Percentiles rank a stretch among this genome's conserved stretches.
Conservation (phyloP, 2,329 filamentous ascomycete species). For the Penicillium oxalicum region DNA sequence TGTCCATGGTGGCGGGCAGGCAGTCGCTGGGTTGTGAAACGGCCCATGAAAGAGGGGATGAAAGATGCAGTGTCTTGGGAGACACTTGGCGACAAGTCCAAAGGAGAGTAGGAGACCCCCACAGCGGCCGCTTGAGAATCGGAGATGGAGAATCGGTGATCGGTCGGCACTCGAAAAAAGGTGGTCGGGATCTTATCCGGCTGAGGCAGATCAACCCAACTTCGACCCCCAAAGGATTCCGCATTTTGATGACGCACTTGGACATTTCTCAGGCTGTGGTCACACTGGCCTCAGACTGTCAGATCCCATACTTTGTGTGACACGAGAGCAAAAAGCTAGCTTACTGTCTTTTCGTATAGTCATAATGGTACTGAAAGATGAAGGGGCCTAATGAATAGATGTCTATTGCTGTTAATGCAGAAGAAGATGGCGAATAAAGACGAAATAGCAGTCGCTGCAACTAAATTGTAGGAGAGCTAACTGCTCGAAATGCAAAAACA, state of each 20-base stretch:
- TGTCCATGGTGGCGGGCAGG: constrained; percentile 31
- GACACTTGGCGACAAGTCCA: constrained; percentile 2
- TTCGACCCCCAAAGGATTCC: constrained; percentile 7
- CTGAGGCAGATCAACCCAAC: constrained; percentile 13
- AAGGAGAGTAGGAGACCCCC: constrained; percentile 4
- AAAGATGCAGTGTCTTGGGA: constrained; percentile 17
- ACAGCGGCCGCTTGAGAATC: constrained; percentile 6
- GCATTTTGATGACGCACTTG: constrained; percentile 17
- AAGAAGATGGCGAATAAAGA: too few species aligned
- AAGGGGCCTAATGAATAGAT: too few species aligned
- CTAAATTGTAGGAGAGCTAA: too few species aligned
- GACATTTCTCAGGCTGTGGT: too few species aligned
- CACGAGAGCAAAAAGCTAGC: too few species aligned
- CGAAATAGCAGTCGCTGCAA: too few species aligned
- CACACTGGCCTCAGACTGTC: too few species aligned
- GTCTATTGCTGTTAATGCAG: too few species aligned
- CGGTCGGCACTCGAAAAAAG: constrained; percentile 12
- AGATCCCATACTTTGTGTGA: too few species aligned
- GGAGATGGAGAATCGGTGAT: constrained; percentile 8
- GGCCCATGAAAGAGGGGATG: constrained; percentile 15
- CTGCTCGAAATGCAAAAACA: constrained; percentile 2
- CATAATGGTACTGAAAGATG: too few species aligned
- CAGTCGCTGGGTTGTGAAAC: constrained; percentile 10
- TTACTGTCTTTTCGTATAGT: too few species aligned
- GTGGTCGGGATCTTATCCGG: constrained; percentile 7